Evolutionary conservation across 106 monocot genomes (phyloP).

Genomic region (Dendrobium officinale): DNA sequence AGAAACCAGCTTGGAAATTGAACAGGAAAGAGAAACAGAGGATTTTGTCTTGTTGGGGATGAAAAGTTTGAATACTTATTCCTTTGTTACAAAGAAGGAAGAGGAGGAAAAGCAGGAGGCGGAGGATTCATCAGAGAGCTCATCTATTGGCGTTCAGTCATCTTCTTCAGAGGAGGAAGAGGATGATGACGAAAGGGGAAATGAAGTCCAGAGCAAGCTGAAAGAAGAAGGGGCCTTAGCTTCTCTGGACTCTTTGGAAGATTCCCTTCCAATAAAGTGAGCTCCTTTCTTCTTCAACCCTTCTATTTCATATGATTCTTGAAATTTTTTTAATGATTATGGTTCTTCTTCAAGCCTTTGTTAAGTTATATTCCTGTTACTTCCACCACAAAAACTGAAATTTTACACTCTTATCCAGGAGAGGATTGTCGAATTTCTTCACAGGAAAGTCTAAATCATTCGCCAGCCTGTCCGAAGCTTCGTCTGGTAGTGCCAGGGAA

Average conservation of each 20-base stretch:
- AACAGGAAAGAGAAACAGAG: neutral
- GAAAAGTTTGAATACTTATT: neutral
- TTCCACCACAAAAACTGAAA: neutral
- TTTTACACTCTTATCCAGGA: constrained; percentile 19
- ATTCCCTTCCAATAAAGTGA: constrained; percentile 64
- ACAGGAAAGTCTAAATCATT: constrained; percentile 61
- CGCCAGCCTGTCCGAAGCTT: constrained; percentile 25
- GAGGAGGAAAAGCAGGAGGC: constrained; percentile 7
- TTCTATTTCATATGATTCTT: neutral
- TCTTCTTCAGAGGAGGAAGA: constrained; percentile 22
- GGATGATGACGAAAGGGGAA: constrained; percentile 8
- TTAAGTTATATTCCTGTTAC: neutral
- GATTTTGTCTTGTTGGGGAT: neutral
- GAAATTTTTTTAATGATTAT: too few relatives aligned
- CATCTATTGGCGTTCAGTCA: constrained; percentile 8
- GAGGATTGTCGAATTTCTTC: constrained; percentile 66
- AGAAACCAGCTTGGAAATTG: neutral
- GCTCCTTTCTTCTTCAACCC: neutral
- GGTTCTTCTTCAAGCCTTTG: neutral
- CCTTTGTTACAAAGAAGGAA: neutral
- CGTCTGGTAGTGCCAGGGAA: constrained; percentile 6
- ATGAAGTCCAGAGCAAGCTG: constrained; percentile 26
- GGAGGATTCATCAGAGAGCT: constrained; percentile 18
- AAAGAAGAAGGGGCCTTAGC: constrained; percentile 14
- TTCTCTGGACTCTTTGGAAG: constrained; percentile 47